Base-by-base conservation (phyloP, 805 yeast species). In the Wickerhamiella sorbophila region DNA sequence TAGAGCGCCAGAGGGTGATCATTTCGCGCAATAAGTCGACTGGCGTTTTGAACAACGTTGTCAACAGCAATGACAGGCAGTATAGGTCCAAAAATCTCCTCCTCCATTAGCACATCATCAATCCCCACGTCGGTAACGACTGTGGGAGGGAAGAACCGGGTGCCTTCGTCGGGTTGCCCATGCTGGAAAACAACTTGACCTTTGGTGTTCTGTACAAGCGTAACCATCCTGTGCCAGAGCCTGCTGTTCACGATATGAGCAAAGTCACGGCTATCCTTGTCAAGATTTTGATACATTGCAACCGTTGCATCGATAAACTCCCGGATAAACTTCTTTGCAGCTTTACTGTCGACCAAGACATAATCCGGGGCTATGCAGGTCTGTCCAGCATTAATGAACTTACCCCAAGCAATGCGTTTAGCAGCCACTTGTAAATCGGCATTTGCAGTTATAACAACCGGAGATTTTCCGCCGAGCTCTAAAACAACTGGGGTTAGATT, bases 381-480 rank as follows among this genome's bases (percentile, higher is more conserved):
- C 61, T 86, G 95, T 14, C 95, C 95, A 17, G 79, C 71, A 57
- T 83, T 86, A 18, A 72, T 61, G 53, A 76, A 79, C 48, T 77
- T 72, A 10, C 85, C 86, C 79, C 86, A 80, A 1, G 70, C 66
- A n/a, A 82, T 62, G 61, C 95, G 70, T 47, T 69, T 69, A 19
- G 82, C 63, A 5, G 69, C 66, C 16, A 52, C 37, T 20, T 40
- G 39, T 26, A 62, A 32, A 39, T 64, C 64, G 10, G 58, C 58
- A 38, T 69, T 62, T 47, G 63, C 66, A 38, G 83, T 69, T 5
- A 86, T 64, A 52, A 84, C 70, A 2, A 72, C 80, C 0, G 95
- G 95, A 3, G 86, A 77, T 57, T 86, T 86, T 3, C 95, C 95
- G 38, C 95, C 95, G 36, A 85, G 65, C 60, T 85, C 95, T 48